Evolutionary conservation across 164 flowering plant species (phyloP).

Genomic region (Magnolia officinalis): DNA sequence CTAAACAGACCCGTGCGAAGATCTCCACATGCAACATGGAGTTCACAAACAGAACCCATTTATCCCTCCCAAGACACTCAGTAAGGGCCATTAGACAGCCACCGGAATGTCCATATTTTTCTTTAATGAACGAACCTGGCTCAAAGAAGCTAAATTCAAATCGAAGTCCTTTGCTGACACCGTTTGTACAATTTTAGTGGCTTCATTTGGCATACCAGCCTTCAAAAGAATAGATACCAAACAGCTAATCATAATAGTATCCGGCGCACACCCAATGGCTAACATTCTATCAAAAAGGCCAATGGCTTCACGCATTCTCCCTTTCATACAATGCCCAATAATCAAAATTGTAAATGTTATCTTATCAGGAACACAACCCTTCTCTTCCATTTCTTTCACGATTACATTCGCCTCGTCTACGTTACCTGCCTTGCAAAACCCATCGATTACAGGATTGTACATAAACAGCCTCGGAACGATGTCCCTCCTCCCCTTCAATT

Average conservation of each 20-base stretch:
- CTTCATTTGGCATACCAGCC: slow-evolving; percentile 90
- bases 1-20: background rate
- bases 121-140: slow-evolving; percentile 18
- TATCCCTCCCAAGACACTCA: background rate
- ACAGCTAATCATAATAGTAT: slow-evolving; percentile 50
- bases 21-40: background rate
- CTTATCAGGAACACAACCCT: slow-evolving; percentile 65
- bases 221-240: slow-evolving; percentile 67
- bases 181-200: slow-evolving; percentile 36
- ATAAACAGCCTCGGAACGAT: slow-evolving; percentile 61
- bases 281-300: slow-evolving; percentile 63
- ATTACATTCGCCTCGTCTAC: slow-evolving; percentile 77
- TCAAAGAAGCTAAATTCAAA: slow-evolving; percentile 25
- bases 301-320: slow-evolving; percentile 75
- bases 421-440: slow-evolving; percentile 83
- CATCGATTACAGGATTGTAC: slow-evolving; percentile 89
- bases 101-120: slow-evolving; percentile 38
- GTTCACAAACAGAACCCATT: background rate
- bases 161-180: slow-evolving; percentile 26
- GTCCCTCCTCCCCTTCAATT: slow-evolving; percentile 33
- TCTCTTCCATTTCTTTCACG: slow-evolving; percentile 70
- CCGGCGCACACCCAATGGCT: slow-evolving; percentile 57
- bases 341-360: slow-evolving; percentile 82
- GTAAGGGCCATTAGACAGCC: slow-evolving; percentile 39
- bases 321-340: slow-evolving; percentile 94